Evolutionary conservation across 1,284 basidiomycete genomes (phyloP).

Genomic region (Ganoderma sinense): DNA sequence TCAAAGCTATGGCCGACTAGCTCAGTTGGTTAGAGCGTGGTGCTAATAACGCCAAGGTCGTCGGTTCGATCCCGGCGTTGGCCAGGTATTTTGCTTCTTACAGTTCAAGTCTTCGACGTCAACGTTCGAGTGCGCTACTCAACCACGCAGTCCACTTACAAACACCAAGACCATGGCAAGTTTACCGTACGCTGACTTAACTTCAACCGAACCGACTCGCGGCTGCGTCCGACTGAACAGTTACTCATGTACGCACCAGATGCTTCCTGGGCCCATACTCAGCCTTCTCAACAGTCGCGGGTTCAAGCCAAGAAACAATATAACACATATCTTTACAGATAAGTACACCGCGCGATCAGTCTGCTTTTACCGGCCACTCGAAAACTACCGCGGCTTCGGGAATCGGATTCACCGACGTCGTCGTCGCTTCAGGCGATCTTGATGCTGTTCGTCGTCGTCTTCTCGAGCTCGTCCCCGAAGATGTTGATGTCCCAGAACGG

Average conservation of each 20-base stretch:
- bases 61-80: neutral
- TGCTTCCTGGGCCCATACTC: neutral
- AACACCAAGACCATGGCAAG: no score
- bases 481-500: slow-evolving; percentile 75
- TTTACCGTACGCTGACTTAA: no score
- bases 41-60: slow-evolving; percentile 1
- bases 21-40: slow-evolving; percentile 1
- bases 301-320: neutral
- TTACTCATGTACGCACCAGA: neutral
- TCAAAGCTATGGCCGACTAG: neutral
- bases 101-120: no score
- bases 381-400: no score
- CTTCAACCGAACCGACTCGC: no score
- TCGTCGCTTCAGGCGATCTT: slow-evolving; percentile 44
- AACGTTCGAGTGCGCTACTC: no score
- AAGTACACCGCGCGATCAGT: neutral
- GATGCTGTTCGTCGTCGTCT: slow-evolving; percentile 53
- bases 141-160: no score
- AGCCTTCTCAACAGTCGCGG: neutral
- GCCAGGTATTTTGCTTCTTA: neutral
- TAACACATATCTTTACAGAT: neutral
- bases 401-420: neutral
- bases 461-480: slow-evolving; percentile 71
- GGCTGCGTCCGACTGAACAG: no score
- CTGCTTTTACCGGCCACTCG: neutral